Conservation (phyloP, 495 filamentous ascomycete genomes). For the Hypoxylon rickii region DNA sequence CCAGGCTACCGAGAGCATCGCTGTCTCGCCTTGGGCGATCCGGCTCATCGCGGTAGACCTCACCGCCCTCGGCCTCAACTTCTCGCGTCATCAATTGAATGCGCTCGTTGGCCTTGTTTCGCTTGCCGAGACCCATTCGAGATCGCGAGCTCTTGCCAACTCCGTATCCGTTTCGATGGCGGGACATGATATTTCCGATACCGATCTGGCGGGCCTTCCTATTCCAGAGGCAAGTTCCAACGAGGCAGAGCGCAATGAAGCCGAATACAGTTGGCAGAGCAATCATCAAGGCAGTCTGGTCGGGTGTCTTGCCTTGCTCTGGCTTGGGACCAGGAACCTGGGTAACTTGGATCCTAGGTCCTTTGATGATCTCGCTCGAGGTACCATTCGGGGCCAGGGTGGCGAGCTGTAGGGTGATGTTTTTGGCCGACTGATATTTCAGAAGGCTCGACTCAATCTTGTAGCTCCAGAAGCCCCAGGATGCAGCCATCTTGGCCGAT, state of each 20-base stretch:
- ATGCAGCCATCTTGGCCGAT: slow-evolving; percentile 37
- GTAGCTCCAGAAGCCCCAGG: slow-evolving; percentile 50
- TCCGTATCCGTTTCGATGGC: slow-evolving; percentile 40
- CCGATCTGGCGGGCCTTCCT: slow-evolving; percentile 41
- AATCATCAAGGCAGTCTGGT: slow-evolving; percentile 41
- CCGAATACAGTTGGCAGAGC: slow-evolving; percentile 48
- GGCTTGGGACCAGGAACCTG: slow-evolving; percentile 27
- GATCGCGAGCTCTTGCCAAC: slow-evolving; percentile 39
- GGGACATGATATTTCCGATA: slow-evolving; percentile 48
- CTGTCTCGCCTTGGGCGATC: slow-evolving; percentile 41
- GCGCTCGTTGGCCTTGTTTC: slow-evolving; percentile 35
- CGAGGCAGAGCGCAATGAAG: slow-evolving; percentile 38
- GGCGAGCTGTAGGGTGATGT: slow-evolving; percentile 48
- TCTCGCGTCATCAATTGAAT: slow-evolving; percentile 48
- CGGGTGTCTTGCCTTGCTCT: slow-evolving; percentile 23
- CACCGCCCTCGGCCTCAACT: slow-evolving; percentile 25
- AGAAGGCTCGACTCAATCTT: slow-evolving; percentile 36
- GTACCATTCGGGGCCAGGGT: slow-evolving; percentile 24
- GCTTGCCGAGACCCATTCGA: slow-evolving; percentile 32
- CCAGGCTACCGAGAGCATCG: slow-evolving; percentile 46
- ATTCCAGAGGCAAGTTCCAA: slow-evolving; percentile 46
- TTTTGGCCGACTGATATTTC: slow-evolving; percentile 36
- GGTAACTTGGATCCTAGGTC: slow-evolving; percentile 40
- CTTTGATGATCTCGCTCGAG: slow-evolving; percentile 28
- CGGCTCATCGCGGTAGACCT: slow-evolving; percentile 38